phyloP scores from a whole-genome alignment of 768 basidiomycete genomes.

The Pisolithus sp. region DNA sequence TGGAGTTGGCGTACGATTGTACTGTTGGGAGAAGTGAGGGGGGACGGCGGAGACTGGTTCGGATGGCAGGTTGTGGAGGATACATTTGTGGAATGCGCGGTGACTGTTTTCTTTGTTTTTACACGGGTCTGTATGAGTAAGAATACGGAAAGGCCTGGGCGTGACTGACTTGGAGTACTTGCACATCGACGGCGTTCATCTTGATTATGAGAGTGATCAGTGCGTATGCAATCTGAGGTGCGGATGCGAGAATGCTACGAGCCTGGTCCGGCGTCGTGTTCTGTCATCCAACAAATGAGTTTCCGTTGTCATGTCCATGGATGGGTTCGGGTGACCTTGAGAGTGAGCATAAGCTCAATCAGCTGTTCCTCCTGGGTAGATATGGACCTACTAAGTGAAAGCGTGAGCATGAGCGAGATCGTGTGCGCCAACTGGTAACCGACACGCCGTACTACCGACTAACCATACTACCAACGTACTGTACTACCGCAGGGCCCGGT shows the following conservation, averaged over 20 bases:
- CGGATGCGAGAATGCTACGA: conserved; percentile 58
- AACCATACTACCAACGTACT: no score
- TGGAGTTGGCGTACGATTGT: conserved; percentile 28
- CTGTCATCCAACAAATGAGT: conserved; percentile 29
- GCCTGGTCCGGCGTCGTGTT: conserved; percentile 72
- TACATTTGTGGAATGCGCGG: conserved; percentile 37
- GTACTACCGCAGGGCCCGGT: no score
- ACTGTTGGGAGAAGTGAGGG: conserved; percentile 31
- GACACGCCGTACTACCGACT: no score
- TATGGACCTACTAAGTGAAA: no score
- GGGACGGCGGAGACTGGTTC: conserved; percentile 39
- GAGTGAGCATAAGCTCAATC: conserved; percentile 66
- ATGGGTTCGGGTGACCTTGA: conserved; percentile 41
- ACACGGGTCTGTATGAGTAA: background rate
- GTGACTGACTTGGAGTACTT: conserved; percentile 61
- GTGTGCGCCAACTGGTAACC: no score
- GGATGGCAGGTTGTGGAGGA: conserved; percentile 11
- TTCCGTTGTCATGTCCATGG: background rate
- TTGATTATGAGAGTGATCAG: conserved; percentile 73
- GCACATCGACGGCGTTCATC: conserved; percentile 66
- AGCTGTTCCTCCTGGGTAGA: conserved; percentile 59
- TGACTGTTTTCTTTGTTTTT: conserved; percentile 49
- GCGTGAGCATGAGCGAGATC: no score
- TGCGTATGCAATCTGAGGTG: conserved; percentile 73
- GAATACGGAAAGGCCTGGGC: background rate